Conservation (phyloP, 2,329 filamentous ascomycete genomes). For the Ophiognomonia clavigignenti-juglandacearum region DNA sequence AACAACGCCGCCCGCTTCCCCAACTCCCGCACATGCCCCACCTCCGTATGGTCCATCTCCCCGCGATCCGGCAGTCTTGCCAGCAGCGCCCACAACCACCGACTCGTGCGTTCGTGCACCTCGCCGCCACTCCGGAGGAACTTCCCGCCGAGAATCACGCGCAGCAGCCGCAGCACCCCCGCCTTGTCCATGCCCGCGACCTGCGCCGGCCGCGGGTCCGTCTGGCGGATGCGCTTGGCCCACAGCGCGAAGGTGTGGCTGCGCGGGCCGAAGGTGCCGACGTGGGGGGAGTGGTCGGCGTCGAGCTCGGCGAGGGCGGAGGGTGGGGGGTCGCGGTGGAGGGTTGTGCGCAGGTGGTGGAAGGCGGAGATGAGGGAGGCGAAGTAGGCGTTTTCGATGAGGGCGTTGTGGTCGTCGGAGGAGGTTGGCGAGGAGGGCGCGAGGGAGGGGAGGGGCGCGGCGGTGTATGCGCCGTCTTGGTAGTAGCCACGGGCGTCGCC, state of each 20-base stretch:
- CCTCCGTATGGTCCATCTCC: conserved; percentile 68
- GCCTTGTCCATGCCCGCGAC: conserved; percentile 62
- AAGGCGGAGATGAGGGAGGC: conserved; percentile 62
- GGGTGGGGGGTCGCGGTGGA: conserved; percentile 52
- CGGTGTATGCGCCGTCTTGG: conserved; percentile 74
- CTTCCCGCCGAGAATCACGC: conserved; percentile 59
- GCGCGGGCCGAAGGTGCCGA: conserved; percentile 47
- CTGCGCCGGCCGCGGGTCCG: conserved; percentile 55
- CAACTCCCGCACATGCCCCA: conserved; percentile 72
- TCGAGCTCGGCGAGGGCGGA: conserved; percentile 47
- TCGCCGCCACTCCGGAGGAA: conserved; percentile 56
- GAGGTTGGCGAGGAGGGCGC: conserved; percentile 20
- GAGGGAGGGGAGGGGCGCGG: conserved; percentile 36
- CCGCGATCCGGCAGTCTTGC: conserved; percentile 70
- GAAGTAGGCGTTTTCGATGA: conserved; percentile 64
- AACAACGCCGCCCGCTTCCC: conserved; percentile 69
- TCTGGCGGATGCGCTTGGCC: conserved; percentile 45
- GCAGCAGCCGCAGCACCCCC: conserved; percentile 61
- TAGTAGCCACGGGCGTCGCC: conserved; percentile 62
- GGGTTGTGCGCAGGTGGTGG: conserved; percentile 52
- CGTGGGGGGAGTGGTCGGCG: conserved; percentile 28
- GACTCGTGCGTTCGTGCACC: conserved; percentile 62
- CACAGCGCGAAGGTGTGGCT: conserved; percentile 47
- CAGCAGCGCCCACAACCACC: conserved; percentile 82
- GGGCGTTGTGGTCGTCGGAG: conserved; percentile 20